phyloP scores from a whole-genome alignment of 768 basidiomycete genomes.

The Ramaria sp. region DNA sequence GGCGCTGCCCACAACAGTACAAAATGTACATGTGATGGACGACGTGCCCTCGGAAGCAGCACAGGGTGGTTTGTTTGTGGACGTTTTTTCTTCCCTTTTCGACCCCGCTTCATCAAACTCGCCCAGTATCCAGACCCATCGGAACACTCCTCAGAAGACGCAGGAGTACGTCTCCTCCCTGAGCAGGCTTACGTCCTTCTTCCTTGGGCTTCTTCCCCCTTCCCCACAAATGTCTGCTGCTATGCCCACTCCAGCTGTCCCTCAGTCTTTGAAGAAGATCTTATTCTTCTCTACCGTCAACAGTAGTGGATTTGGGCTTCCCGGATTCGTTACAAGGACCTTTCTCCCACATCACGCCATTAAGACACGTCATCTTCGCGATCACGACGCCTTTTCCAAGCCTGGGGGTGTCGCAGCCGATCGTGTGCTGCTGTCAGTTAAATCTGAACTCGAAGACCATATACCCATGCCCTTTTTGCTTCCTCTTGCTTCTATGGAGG shows the following conservation, averaged over 20 bases:
- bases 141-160: slow-evolving; percentile 45
- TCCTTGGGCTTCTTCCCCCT: slow-evolving; percentile 16
- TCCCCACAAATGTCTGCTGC: slow-evolving; percentile 17
- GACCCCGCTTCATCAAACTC: slow-evolving; percentile 22
- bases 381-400: slow-evolving; percentile 67
- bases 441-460: slow-evolving; percentile 23
- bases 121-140: slow-evolving; percentile 40
- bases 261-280: slow-evolving; percentile 32
- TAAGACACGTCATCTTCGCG: slow-evolving; percentile 48
- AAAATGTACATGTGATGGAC: slow-evolving; percentile 60
- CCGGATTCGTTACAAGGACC: slow-evolving; percentile 43
- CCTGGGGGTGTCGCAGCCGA: slow-evolving; percentile 59
- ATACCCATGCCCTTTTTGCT: slow-evolving; percentile 46
- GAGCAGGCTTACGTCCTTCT: slow-evolving; percentile 33
- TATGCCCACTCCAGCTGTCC: slow-evolving; percentile 15
- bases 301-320: slow-evolving; percentile 39
- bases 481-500: slow-evolving; percentile 29
- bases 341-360: slow-evolving; percentile 40
- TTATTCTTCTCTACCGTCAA: slow-evolving; percentile 52
- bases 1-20: slow-evolving; percentile 48
- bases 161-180: slow-evolving; percentile 38
- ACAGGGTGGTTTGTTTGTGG: slow-evolving; percentile 58
- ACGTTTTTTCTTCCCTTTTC: slow-evolving; percentile 47
- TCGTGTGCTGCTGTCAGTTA: slow-evolving; percentile 54
- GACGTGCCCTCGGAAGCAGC: slow-evolving; percentile 56